Percentiles rank a stretch among this genome's conserved stretches.
These are phyloP conservation scores for Amanita molliuscula DNA, from an alignment of 768 basidiomycete species.

Conservation along the genomic window DNA sequence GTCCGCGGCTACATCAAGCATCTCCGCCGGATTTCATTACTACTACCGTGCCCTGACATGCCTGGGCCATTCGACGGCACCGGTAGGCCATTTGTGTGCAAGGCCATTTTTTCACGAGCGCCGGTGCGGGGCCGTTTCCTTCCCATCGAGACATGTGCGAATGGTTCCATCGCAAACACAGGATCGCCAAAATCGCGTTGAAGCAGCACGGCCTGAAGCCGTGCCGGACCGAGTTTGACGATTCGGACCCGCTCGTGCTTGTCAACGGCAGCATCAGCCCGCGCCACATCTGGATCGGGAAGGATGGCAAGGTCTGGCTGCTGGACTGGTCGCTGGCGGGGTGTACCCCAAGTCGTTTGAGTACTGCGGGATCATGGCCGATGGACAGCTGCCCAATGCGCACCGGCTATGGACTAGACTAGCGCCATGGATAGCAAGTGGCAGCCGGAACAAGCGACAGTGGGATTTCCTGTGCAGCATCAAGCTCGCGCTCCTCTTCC, in stretches of 20 bases:
- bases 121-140: slow-evolving; percentile 9
- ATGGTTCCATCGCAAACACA: slow-evolving; percentile 9
- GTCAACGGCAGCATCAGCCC: slow-evolving; percentile 13
- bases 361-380: slow-evolving; percentile 6
- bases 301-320: slow-evolving; percentile 14
- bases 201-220: slow-evolving; percentile 5
- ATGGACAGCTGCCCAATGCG: not conserved
- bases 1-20: slow-evolving; percentile 14
- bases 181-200: not conserved
- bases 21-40: slow-evolving; percentile 9
- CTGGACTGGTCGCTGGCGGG: slow-evolving; percentile 13
- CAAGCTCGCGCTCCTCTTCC: not conserved
- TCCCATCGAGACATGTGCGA: slow-evolving; percentile 9
- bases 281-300: slow-evolving; percentile 12
- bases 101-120: slow-evolving; percentile 6
- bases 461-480: slow-evolving; percentile 1
- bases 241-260: slow-evolving; percentile 15
- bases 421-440: not conserved
- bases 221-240: slow-evolving; percentile 7
- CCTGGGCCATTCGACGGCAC: slow-evolving; percentile 9
- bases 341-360: slow-evolving; percentile 12
- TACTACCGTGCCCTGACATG: slow-evolving; percentile 2
- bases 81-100: not conserved
- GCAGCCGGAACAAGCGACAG: not conserved
- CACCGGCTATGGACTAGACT: not conserved